Evolutionary conservation across 495 filamentous ascomycete species (phyloP).

Genomic region (Penicillium malachiteum): DNA sequence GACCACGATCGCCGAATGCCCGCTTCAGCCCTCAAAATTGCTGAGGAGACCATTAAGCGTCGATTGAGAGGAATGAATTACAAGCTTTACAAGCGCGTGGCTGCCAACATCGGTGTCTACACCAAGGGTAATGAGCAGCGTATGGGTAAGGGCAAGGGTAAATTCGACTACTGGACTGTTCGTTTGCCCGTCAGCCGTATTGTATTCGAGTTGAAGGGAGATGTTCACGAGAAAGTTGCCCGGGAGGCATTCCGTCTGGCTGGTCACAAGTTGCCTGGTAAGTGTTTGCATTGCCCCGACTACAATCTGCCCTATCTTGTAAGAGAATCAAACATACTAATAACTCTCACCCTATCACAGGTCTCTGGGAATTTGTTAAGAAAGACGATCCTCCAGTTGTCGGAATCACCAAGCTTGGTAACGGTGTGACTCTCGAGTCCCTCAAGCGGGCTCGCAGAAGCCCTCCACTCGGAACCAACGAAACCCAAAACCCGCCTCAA

Average conservation of each 20-base stretch:
- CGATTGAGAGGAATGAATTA: constrained; percentile 90
- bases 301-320: background rate
- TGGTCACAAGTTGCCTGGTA: constrained; percentile 93
- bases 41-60: constrained; percentile 87
- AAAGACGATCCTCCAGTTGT: constrained; percentile 90
- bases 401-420: constrained; percentile 84
- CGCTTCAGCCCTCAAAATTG: constrained; percentile 80
- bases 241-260: constrained; percentile 93
- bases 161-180: constrained; percentile 93
- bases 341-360: constrained; percentile 39
- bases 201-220: constrained; percentile 87
- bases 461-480: constrained; percentile 50
- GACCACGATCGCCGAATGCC: constrained; percentile 91
- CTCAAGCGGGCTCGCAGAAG: constrained; percentile 73
- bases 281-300: constrained; percentile 19
- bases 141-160: constrained; percentile 99
- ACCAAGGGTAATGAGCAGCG: constrained; percentile 91
- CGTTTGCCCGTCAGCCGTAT: constrained; percentile 85
- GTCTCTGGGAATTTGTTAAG: constrained; percentile 88
- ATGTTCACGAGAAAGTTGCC: constrained; percentile 90
- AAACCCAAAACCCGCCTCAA: constrained; percentile 32
- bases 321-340: constrained; percentile 15
- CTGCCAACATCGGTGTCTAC: constrained; percentile 91
- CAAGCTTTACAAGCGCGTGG: constrained; percentile 83
- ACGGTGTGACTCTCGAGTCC: constrained; percentile 75